Conservation (phyloP, 805 yeast genomes). For the Ogataea zsoltii region DNA sequence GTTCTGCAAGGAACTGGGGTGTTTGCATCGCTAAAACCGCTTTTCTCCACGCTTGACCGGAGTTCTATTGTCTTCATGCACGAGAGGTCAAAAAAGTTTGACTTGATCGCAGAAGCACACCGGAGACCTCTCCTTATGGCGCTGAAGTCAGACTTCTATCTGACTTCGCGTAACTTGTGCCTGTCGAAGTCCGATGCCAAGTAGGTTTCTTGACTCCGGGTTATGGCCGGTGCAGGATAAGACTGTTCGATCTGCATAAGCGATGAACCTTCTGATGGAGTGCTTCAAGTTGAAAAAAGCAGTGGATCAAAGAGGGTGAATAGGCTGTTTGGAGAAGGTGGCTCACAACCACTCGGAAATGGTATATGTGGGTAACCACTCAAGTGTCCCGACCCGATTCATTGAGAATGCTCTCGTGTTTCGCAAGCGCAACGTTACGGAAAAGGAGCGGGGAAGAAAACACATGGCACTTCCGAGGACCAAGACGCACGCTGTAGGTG, state of each 20-base stretch:
- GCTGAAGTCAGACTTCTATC: slow-evolving; percentile 1
- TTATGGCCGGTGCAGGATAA: slow-evolving; percentile 1
- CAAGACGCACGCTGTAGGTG: too few relatives aligned
- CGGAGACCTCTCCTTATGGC: slow-evolving; percentile 7
- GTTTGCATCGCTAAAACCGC: slow-evolving; percentile 5
- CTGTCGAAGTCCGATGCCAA: slow-evolving; percentile 3
- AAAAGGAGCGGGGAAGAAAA: too few relatives aligned
- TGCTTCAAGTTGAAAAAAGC: slow-evolving; percentile 4
- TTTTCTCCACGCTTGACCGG: slow-evolving; percentile 9
- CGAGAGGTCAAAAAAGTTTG: slow-evolving; percentile 10
- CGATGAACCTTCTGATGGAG: slow-evolving; percentile 3
- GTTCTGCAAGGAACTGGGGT: slow-evolving; percentile 8
- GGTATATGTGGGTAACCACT: too few relatives aligned
- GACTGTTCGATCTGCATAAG: slow-evolving; percentile 3
- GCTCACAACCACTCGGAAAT: too few relatives aligned
- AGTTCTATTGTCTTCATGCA: slow-evolving; percentile 15
- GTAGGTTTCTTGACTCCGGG: slow-evolving; percentile 1
- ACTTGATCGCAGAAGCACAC: slow-evolving; percentile 4
- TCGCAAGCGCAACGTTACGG: too few relatives aligned
- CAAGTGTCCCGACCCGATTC: too few relatives aligned
- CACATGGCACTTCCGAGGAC: too few relatives aligned
- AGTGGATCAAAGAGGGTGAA: too few relatives aligned
- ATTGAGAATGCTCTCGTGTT: too few relatives aligned
- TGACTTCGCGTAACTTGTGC: neutral
- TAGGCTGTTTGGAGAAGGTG: neutral